Base-by-base conservation (phyloP, 2,329 filamentous ascomycete species). In the Paraphaeosphaeria sporulosa region DNA sequence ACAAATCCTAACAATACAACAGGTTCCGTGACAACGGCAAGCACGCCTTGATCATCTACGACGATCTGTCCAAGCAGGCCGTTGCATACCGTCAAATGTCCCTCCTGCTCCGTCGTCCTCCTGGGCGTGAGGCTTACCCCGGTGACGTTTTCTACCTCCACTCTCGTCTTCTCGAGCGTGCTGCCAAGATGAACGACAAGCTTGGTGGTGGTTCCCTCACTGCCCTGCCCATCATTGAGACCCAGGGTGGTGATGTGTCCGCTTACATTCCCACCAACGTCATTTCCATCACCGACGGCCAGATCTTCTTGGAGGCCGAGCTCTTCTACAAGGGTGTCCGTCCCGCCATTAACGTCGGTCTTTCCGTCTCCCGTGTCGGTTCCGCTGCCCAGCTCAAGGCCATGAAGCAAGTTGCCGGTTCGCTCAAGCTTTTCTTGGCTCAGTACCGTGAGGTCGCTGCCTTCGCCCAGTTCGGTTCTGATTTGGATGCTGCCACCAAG, bases 281-380 rank as follows among this genome's bases (percentile, higher is more conserved):
- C 85, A 99, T 99, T 89, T 98, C 94, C 82, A 99, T 99, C 80
- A 99, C 95, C 76, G 95, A 98, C 79, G 95, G 95, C 68, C 95
- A 99, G 87, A 98, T 99, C 84, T 99, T 99, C 92, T 88, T 99
- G 87, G 95, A 99, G 86, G 84, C 94, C 73, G 95, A 99, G 84
- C 88, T 98, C 70, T 99, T 98, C 91, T 98, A 97, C 93, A 99
- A 99, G 92, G 95, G 95, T 96, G 86, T 99, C 84, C 94, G 95
- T 80, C 95, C 95, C 77, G 95, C 95, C 86, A 99, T 99, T 84
- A 99, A 99, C 89, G 95, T 99, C 91, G 95, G 95, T 95, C 92
- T 99, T 76, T 99, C 95, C 78, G 95, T 99, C 76, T 99, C 95
- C 74, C 95, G 95, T 92, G 95, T 99, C 90, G 95, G 95, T 82